These are phyloP conservation scores for Quercus lobata DNA, from an alignment of 331 rosid species.

Conservation along the genomic window DNA sequence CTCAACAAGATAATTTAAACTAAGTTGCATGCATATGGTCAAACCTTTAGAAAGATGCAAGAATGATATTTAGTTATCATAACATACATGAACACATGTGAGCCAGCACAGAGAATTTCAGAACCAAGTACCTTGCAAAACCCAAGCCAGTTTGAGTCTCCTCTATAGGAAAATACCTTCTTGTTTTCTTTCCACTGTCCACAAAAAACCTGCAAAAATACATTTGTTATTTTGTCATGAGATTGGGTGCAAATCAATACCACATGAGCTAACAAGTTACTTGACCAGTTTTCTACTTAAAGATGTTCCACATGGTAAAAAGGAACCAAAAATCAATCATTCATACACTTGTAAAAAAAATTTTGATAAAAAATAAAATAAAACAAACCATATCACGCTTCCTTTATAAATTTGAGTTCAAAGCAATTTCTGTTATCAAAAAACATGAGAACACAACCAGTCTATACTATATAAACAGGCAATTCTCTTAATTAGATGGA, in stretches of 20 bases:
- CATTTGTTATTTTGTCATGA: not conserved
- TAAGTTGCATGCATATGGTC: not conserved
- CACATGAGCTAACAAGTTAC: not conserved
- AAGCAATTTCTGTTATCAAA: not conserved
- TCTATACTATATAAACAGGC: not conserved
- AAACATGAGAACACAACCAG: not conserved
- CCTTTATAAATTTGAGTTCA: not conserved
- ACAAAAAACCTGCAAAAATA: constrained; percentile 62
- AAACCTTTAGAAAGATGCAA: not conserved
- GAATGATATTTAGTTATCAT: not conserved
- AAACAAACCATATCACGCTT: not conserved
- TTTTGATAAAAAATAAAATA: not conserved
- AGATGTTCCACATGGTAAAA: not conserved
- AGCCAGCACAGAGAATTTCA: not conserved
- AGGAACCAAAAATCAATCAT: not conserved
- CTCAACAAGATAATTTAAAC: not conserved
- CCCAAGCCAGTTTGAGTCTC: constrained; percentile 98
- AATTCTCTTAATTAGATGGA: not conserved
- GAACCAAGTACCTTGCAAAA: constrained; percentile 64
- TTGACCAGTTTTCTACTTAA: not conserved
- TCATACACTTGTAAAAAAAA: not conserved
- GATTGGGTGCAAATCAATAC: not conserved
- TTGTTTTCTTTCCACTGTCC: constrained; percentile 66
- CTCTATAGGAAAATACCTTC: constrained; percentile 71
- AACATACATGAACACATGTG: not conserved